Evolutionary conservation across 768 basidiomycete genomes (phyloP).

Genomic region (Phaeolepiota aurea): DNA sequence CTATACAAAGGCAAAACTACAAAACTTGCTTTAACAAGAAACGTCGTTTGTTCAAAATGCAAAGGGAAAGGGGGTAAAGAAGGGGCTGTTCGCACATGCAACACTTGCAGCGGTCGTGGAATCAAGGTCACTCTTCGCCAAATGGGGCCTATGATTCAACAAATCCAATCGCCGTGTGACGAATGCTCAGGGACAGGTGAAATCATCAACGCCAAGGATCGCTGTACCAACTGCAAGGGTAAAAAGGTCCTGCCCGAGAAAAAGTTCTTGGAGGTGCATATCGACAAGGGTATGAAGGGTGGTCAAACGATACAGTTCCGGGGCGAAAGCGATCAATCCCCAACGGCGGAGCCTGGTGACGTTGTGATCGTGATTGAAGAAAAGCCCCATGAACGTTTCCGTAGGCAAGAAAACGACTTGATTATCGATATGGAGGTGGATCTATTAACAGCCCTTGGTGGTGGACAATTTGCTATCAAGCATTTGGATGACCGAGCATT

Average conservation of each 20-base stretch:
- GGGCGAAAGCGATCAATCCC: constrained; percentile 91
- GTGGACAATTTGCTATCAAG: constrained; percentile 82
- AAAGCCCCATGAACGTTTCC: constrained; percentile 84
- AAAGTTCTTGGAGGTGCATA: constrained; percentile 94
- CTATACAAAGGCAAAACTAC: constrained; percentile 98
- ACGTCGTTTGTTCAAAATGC: constrained; percentile 89
- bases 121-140: constrained; percentile 88
- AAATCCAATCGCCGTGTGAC: constrained; percentile 91
- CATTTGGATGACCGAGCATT: constrained; percentile 92
- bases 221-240: constrained; percentile 87
- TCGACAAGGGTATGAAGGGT: constrained; percentile 97
- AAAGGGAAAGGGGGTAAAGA: constrained; percentile 97
- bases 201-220: constrained; percentile 88
- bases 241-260: constrained; percentile 93
- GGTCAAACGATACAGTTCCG: constrained; percentile 84
- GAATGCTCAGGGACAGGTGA: constrained; percentile 95
- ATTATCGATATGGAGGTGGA: constrained; percentile 85
- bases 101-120: constrained; percentile 79
- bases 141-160: constrained; percentile 99
- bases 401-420: constrained; percentile 82
- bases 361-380: constrained; percentile 93
- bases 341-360: constrained; percentile 84
- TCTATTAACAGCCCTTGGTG: constrained; percentile 86
- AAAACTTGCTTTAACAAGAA: constrained; percentile 93
- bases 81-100: constrained; percentile 81